Percentiles rank a stretch among this genome's conserved stretches.
phyloP scores from a whole-genome alignment of 805 yeast species.

The Nakazawaea molendinolei region DNA sequence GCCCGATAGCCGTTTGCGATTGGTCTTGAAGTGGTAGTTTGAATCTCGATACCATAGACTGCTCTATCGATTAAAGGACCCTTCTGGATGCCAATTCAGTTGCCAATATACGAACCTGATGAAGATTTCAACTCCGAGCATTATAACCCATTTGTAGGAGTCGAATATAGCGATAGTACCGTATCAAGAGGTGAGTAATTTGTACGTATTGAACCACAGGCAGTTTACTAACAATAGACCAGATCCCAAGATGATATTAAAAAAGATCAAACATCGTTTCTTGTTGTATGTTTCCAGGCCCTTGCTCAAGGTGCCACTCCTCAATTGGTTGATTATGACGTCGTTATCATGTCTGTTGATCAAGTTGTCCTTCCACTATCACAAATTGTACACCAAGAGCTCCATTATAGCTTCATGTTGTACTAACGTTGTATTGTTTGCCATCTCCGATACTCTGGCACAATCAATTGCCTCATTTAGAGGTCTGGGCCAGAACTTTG shows the following conservation, averaged over 20 bases:
- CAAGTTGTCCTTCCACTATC: conserved; percentile 51
- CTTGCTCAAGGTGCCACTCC: conserved; percentile 36
- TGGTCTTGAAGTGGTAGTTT: too few relatives aligned
- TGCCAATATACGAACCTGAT: conserved; percentile 9
- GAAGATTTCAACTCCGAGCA: not conserved
- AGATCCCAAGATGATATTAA: not conserved
- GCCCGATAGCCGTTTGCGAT: too few relatives aligned
- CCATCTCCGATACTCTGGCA: conserved; percentile 88
- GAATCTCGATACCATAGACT: too few relatives aligned
- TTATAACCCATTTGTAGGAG: conserved; percentile 12
- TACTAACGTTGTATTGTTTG: conserved; percentile 75
- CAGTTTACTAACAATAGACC: not conserved
- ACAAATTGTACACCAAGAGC: conserved; percentile 51
- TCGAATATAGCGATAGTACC: not conserved
- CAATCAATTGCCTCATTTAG: conserved; percentile 49
- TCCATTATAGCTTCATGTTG: conserved; percentile 74
- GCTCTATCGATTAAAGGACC: too few relatives aligned
- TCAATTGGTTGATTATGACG: conserved; percentile 47
- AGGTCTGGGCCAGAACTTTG: too few relatives aligned
- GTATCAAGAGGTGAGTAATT: not conserved
- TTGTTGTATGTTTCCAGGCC: conserved; percentile 5
- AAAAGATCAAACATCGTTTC: conserved; percentile 1
- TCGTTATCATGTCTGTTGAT: conserved; percentile 43
- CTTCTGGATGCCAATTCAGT: conserved; percentile 10
- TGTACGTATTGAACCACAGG: not conserved